These are phyloP conservation scores for Pichia sp. DNA, from an alignment of 1,139 yeast genomes.

Conservation along the genomic window DNA sequence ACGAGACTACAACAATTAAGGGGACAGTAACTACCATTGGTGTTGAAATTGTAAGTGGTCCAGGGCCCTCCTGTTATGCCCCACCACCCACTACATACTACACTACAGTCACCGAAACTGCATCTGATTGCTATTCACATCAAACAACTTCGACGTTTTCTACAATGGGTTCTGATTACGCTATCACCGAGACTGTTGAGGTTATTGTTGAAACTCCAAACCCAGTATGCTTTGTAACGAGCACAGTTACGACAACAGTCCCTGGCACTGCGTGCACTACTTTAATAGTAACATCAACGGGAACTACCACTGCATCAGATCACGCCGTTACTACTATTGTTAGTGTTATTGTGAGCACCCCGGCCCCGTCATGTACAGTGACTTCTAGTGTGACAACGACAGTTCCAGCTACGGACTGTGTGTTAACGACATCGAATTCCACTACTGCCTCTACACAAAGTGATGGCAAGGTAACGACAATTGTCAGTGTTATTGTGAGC, in stretches of 20 bases:
- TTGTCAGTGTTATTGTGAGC: not conserved
- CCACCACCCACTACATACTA: conserved; percentile 1
- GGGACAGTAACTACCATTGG: conserved; percentile 9
- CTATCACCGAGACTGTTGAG: not conserved
- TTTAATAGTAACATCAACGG: not conserved
- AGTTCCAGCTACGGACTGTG: too few relatives aligned
- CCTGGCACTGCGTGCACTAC: conserved; percentile 1
- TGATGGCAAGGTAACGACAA: not conserved
- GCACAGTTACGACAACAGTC: not conserved
- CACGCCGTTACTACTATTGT: not conserved
- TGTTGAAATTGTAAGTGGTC: conserved; percentile 2
- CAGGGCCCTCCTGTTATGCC: conserved; percentile 4
- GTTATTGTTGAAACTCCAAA: conserved; percentile 7
- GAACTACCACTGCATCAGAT: not conserved
- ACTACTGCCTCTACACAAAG: too few relatives aligned
- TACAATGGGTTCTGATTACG: conserved; percentile 1
- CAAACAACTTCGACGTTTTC: not conserved
- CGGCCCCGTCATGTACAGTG: not conserved
- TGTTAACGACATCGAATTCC: too few relatives aligned
- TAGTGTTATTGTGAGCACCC: not conserved
- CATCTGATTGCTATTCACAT: not conserved
- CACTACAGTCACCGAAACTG: not conserved
- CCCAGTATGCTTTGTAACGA: conserved; percentile 2
- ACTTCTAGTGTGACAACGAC: too few relatives aligned
- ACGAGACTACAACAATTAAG: not conserved